phyloP scores from a whole-genome alignment of 345 rosid species.

The Cochlearia excelsa region DNA sequence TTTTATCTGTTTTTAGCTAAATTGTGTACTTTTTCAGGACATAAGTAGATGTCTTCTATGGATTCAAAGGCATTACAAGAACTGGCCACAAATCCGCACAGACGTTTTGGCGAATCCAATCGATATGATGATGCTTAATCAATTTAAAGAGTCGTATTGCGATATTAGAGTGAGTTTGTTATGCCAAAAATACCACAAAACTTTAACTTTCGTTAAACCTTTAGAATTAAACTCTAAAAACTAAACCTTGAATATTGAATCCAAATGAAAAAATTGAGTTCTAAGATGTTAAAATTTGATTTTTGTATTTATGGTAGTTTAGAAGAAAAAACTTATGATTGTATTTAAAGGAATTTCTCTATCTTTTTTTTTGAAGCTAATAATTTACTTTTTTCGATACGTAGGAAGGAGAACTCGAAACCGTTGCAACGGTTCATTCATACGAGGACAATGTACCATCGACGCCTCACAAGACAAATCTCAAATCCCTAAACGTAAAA shows the following conservation, averaged over 20 bases:
- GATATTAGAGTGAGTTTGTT: slow-evolving; percentile 57
- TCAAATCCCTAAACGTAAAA: slow-evolving; percentile 74
- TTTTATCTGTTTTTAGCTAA: too few relatives aligned
- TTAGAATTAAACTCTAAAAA: too few relatives aligned
- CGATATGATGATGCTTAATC: slow-evolving; percentile 78
- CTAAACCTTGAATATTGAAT: too few relatives aligned
- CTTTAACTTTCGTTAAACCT: too few relatives aligned
- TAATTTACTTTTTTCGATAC: background rate
- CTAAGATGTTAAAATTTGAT: too few relatives aligned
- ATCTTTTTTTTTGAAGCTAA: slow-evolving; percentile 5
- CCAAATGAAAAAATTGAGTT: too few relatives aligned
- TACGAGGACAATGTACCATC: slow-evolving; percentile 69
- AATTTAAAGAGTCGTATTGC: slow-evolving; percentile 76
- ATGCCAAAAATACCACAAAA: too few relatives aligned
- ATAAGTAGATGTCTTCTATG: slow-evolving; percentile 94
- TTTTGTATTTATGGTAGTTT: too few relatives aligned
- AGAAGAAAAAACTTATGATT: too few relatives aligned
- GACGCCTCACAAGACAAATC: slow-evolving; percentile 78
- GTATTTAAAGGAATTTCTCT: too few relatives aligned
- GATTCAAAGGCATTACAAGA: slow-evolving; percentile 94
- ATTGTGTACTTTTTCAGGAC: slow-evolving; percentile 47
- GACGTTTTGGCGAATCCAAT: slow-evolving; percentile 78
- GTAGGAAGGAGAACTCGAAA: slow-evolving; percentile 80
- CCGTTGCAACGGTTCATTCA: slow-evolving; percentile 63
- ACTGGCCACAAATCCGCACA: slow-evolving; percentile 82